These are phyloP conservation scores for Torulaspora maleeae DNA, from an alignment of 805 yeast genomes.

Conservation along the genomic window DNA sequence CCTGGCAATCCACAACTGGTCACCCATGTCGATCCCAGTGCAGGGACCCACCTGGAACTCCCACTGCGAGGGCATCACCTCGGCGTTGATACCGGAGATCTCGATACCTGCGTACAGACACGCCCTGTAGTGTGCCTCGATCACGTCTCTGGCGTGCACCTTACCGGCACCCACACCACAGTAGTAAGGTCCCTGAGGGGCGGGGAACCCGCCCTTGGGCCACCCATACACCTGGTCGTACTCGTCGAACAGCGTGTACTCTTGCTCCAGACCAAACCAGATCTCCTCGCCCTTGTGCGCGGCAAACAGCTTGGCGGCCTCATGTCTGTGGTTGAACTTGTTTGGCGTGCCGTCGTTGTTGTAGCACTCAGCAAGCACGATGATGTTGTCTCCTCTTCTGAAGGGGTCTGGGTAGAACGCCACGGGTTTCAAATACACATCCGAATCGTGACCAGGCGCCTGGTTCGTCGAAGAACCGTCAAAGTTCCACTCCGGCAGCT, in stretches of 20 bases:
- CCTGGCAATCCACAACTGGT: slow-evolving; percentile 94
- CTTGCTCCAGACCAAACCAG: slow-evolving; percentile 99
- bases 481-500: slow-evolving; percentile 98
- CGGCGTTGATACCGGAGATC: slow-evolving; percentile 97
- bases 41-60: slow-evolving; percentile 99
- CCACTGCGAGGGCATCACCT: slow-evolving; percentile 99
- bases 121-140: slow-evolving; percentile 99
- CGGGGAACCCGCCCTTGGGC: slow-evolving; percentile 99
- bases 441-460: slow-evolving; percentile 98
- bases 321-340: slow-evolving; percentile 97
- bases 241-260: slow-evolving; percentile 93
- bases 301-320: slow-evolving; percentile 89
- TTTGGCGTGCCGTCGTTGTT: slow-evolving; percentile 99
- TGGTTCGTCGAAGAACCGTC: slow-evolving; percentile 98
- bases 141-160: slow-evolving; percentile 95
- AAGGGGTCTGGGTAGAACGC: slow-evolving; percentile 95
- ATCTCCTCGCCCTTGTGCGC: slow-evolving; percentile 80
- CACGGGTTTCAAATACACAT: slow-evolving; percentile 91
- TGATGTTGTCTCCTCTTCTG: slow-evolving; percentile 95
- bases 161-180: slow-evolving; percentile 99
- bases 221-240: slow-evolving; percentile 90
- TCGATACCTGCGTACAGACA: slow-evolving; percentile 88
- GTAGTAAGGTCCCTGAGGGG: slow-evolving; percentile 99
- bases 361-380: slow-evolving; percentile 95
- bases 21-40: slow-evolving; percentile 94